Evolutionary conservation across 2,329 filamentous ascomycete species (phyloP).

Genomic region (Aspergillus persii): DNA sequence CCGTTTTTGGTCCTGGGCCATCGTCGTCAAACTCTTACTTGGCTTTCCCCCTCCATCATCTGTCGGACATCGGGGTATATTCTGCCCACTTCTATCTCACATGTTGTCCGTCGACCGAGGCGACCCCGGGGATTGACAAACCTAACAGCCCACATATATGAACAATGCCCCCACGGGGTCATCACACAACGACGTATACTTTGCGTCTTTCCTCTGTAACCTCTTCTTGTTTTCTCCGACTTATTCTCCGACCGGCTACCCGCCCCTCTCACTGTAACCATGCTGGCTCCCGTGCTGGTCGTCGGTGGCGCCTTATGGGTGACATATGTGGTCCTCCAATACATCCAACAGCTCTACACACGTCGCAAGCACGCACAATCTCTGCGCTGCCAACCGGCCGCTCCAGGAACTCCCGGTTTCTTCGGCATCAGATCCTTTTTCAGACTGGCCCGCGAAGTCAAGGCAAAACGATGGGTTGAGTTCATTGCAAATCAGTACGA

Average conservation of each 20-base stretch:
- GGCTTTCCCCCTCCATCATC: neutral
- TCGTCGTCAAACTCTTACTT: neutral
- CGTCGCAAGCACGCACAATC: slow-evolving; percentile 26
- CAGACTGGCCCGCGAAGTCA: slow-evolving; percentile 22
- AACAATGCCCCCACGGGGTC: too few relatives aligned
- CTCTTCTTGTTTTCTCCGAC: neutral
- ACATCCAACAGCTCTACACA: slow-evolving; percentile 20
- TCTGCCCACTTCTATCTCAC: neutral
- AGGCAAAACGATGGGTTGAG: slow-evolving; percentile 32
- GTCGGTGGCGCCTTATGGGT: slow-evolving; percentile 20
- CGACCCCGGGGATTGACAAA: neutral
- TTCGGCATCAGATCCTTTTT: slow-evolving; percentile 28
- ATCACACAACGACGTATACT: neutral
- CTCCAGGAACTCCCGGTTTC: slow-evolving; percentile 10
- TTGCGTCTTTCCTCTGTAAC: neutral
- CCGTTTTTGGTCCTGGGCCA: neutral
- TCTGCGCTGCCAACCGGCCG: slow-evolving; percentile 24
- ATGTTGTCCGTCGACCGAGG: slow-evolving; percentile 1
- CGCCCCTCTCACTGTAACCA: slow-evolving; percentile 6
- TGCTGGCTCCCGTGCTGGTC: slow-evolving; percentile 22
- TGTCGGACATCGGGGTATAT: neutral
- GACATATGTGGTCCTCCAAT: slow-evolving; percentile 23
- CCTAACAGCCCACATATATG: neutral
- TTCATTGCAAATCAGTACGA: slow-evolving; percentile 24
- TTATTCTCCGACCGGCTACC: neutral